Conservation (phyloP, 495 filamentous ascomycete species). For the Tuber magnatum region DNA sequence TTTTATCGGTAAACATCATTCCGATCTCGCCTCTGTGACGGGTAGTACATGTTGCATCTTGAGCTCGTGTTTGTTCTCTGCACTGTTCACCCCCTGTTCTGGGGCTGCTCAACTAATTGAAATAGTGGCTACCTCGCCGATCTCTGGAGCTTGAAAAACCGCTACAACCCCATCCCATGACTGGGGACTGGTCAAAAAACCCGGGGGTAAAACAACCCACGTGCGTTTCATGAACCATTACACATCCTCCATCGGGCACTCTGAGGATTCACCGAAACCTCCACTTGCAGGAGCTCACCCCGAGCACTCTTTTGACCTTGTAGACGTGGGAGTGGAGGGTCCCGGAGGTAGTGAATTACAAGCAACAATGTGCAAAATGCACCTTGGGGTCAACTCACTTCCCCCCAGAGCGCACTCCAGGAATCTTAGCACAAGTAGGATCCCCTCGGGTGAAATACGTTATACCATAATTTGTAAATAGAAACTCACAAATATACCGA, state of each 20-base stretch:
- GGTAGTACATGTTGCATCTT: slow-evolving; percentile 66
- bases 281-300: slow-evolving; percentile 8
- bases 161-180: slow-evolving; percentile 59
- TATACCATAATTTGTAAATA: too few relatives aligned
- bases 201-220: slow-evolving; percentile 40
- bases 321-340: not conserved
- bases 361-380: not conserved
- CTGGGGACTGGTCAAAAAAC: slow-evolving; percentile 59
- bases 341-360: not conserved
- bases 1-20: slow-evolving; percentile 70
- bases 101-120: not conserved
- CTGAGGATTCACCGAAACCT: slow-evolving; percentile 46
- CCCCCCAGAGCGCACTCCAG: not conserved
- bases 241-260: slow-evolving; percentile 67
- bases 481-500: too few relatives aligned
- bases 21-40: slow-evolving; percentile 62
- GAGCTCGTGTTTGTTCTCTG: slow-evolving; percentile 56
- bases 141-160: slow-evolving; percentile 57
- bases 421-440: not conserved
- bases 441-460: too few relatives aligned
- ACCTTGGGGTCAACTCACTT: not conserved
- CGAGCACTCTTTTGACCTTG: slow-evolving; percentile 1
- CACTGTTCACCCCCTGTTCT: not conserved
- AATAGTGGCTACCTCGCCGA: slow-evolving; percentile 61
- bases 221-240: slow-evolving; percentile 87